Conservation (phyloP, 2,329 filamentous ascomycete species). For the Coniochaeta sp. region DNA sequence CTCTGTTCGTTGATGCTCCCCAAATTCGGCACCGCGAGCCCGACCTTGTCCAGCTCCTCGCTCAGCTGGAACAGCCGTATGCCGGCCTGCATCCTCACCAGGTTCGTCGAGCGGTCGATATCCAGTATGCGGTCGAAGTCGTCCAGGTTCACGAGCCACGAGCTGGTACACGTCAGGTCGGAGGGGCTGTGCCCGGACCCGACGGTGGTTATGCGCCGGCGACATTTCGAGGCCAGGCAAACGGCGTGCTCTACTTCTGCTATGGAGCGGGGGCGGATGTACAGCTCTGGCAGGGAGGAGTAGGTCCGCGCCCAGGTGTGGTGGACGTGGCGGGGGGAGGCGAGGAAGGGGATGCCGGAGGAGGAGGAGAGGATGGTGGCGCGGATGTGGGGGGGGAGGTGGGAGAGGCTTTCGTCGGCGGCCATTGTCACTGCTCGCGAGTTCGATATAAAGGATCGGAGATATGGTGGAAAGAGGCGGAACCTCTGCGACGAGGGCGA, state of each 20-base stretch:
- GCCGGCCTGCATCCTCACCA: slow-evolving; percentile 78
- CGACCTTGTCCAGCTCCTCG: slow-evolving; percentile 63
- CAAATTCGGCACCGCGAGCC: slow-evolving; percentile 82
- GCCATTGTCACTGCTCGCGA: neutral
- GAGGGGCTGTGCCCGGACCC: slow-evolving; percentile 90
- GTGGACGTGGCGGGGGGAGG: slow-evolving; percentile 65
- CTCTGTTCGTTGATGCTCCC: slow-evolving; percentile 95
- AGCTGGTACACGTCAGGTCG: slow-evolving; percentile 84
- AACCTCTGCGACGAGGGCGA: no score
- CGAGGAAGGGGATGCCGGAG: slow-evolving; percentile 60
- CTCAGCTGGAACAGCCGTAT: slow-evolving; percentile 75
- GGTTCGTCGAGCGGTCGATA: slow-evolving; percentile 57
- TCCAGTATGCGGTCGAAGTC: slow-evolving; percentile 66
- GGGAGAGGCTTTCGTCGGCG: neutral
- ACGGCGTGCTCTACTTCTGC: slow-evolving; percentile 79
- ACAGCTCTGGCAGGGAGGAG: slow-evolving; percentile 81
- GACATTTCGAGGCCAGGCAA: slow-evolving; percentile 70
- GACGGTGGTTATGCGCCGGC: slow-evolving; percentile 76
- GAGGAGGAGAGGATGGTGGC: neutral
- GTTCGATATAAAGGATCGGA: neutral
- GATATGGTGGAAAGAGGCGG: neutral
- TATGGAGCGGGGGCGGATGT: slow-evolving; percentile 74
- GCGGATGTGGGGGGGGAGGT: slow-evolving; percentile 3
- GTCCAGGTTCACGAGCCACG: slow-evolving; percentile 93
- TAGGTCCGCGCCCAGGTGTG: slow-evolving; percentile 95